Evolutionary conservation across 1,139 yeast species (phyloP), one percentile per base, ranked within the genome.

Genomic region (Hanseniaspora sp.): DNA sequence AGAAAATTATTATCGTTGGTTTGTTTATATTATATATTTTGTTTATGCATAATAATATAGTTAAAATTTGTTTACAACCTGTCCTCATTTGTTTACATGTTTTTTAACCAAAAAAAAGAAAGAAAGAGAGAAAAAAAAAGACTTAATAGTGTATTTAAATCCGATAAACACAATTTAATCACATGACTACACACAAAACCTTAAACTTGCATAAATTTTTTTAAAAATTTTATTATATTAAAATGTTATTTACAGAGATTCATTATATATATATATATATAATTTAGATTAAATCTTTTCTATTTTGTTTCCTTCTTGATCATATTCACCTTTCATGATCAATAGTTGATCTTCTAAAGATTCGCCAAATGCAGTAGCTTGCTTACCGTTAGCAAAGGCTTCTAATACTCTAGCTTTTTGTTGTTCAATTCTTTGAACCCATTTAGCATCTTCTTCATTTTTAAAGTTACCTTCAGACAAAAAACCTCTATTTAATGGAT

Each of bases 401-500:
- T 51, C 46, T 23, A 51, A 12, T 2, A 51, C 28, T 35, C 44
- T 46, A 7, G 44, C 63, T 63, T 33, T 60, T 58, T 51, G 44
- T n/a, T 11, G 17, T 37, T 60, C 59, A 47, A 70, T 62, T 13
- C 63, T 64, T 44, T 64, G 60, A 40, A 62, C 62, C 42, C 65
- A 64, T 37, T 67, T 65, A 52, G 67, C 62, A 43, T 66, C 63
- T 55, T 69, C 72, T 53, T 68, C 67, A 13, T 64, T 70, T 12
- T 13, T 35, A 34, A 53, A 48, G 37, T 43, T 15, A n/a, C 44
- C 48, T 38, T 53, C 53, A 18, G 53, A 31, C 62, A 90, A 71
- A 65, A 86, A 90, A 3, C 98, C 97, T 60, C 88, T 77, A 64
- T 80, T 81, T 40, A 75, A 81, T 7, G 77, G 76, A 66, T 79